Conservation (phyloP, 2,329 filamentous ascomycete genomes). For the Chaetomium olivaceum region DNA sequence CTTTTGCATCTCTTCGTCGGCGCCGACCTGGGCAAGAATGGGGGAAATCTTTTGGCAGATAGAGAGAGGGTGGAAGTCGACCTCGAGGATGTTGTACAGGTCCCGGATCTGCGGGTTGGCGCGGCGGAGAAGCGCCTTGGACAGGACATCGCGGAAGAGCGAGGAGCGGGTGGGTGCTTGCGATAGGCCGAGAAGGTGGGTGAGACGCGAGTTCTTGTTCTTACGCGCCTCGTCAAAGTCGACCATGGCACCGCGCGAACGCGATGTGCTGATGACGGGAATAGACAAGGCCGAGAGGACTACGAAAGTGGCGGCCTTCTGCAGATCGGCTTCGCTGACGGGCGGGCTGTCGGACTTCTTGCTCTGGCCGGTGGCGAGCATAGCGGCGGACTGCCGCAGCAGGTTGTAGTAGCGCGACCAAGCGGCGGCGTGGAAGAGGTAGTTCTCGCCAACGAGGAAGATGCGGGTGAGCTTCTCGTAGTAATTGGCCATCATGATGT, state of each 20-base stretch:
- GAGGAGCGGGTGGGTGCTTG: constrained; percentile 83
- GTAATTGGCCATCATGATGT: constrained; percentile 99
- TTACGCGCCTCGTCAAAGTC: constrained; percentile 96
- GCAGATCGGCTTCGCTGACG: constrained; percentile 84
- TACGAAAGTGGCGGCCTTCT: constrained; percentile 93
- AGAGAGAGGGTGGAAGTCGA: constrained; percentile 97
- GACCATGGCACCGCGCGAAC: constrained; percentile 91
- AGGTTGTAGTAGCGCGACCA: constrained; percentile 98
- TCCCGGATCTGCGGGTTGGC: constrained; percentile 93
- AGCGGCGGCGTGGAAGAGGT: constrained; percentile 96
- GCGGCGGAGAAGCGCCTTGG: constrained; percentile 90
- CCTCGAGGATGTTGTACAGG: constrained; percentile 97
- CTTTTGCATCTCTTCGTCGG: constrained; percentile 93
- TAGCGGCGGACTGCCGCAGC: constrained; percentile 82
- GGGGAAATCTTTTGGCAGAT: constrained; percentile 99
- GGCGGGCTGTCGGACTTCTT: constrained; percentile 94
- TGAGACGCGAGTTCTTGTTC: constrained; percentile 98
- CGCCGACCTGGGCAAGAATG: constrained; percentile 89
- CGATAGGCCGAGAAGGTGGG: constrained; percentile 91
- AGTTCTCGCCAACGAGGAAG: constrained; percentile 98
- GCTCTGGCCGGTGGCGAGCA: constrained; percentile 81
- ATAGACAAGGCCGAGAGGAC: constrained; percentile 95
- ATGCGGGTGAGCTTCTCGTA: constrained; percentile 99
- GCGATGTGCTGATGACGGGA: constrained; percentile 96
- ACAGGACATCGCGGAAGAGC: constrained; percentile 93